Percentiles rank a stretch among this genome's conserved stretches.
Evolutionary conservation across 2,329 filamentous ascomycete species (phyloP).

Genomic region (Aspergillus oerlinghausenensis): DNA sequence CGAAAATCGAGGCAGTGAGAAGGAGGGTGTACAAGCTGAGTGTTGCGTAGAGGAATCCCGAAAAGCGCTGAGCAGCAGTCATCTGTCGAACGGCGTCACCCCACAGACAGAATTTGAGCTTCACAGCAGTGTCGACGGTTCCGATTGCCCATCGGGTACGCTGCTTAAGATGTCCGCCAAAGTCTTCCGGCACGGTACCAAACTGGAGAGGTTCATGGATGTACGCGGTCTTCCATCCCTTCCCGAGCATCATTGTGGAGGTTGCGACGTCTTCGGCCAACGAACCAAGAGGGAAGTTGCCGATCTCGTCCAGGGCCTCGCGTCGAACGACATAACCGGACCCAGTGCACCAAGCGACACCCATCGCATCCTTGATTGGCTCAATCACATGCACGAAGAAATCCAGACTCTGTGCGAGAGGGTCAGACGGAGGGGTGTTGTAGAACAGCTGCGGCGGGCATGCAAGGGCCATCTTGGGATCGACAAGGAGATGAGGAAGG

Average conservation of each 20-base stretch:
- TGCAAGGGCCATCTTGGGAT: constrained; percentile 55
- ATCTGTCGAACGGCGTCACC: constrained; percentile 51
- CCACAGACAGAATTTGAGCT: constrained; percentile 57
- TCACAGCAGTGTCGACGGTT: constrained; percentile 56
- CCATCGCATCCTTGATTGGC: constrained; percentile 42
- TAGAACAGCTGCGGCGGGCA: constrained; percentile 61
- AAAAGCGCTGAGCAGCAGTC: constrained; percentile 55
- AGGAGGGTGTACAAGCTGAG: constrained; percentile 55
- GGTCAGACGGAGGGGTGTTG: constrained; percentile 56
- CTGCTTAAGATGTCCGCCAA: constrained; percentile 33
- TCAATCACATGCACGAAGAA: constrained; percentile 55
- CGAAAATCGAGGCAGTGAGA: constrained; percentile 52
- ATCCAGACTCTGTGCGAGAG: constrained; percentile 55
- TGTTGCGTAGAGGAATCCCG: constrained; percentile 54
- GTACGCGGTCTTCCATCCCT: constrained; percentile 60
- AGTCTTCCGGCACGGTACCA: constrained; percentile 45
- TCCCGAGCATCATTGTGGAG: constrained; percentile 55
- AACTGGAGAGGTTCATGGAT: constrained; percentile 58
- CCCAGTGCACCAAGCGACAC: constrained; percentile 61
- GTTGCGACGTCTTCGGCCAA: constrained; percentile 59
- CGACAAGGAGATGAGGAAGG: constrained; percentile 55
- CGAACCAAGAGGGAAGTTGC: constrained; percentile 57
- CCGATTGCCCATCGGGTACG: constrained; percentile 37
- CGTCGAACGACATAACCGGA: constrained; percentile 59
- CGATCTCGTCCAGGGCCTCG: constrained; percentile 57